These are phyloP conservation scores for Boletellus ananas DNA, from an alignment of 768 basidiomycete genomes.

Conservation along the genomic window DNA sequence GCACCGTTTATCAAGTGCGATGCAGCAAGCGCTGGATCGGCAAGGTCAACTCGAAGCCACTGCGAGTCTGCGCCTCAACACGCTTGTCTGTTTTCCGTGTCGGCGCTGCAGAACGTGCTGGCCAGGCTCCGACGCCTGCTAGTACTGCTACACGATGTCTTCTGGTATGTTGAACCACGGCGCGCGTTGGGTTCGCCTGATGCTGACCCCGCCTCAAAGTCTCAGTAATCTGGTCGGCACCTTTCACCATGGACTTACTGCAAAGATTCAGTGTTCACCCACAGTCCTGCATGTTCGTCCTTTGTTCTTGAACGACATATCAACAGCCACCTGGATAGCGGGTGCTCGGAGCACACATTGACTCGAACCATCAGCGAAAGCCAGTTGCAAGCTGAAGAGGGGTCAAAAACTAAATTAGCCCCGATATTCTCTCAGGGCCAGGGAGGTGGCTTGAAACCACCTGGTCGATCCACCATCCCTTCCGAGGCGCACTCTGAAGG, in stretches of 20 bases:
- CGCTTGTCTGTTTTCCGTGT: too few relatives aligned
- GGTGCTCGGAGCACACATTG: constrained; percentile 31
- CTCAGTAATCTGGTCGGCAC: constrained; percentile 21
- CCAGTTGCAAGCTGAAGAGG: constrained; percentile 9
- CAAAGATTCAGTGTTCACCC: not conserved
- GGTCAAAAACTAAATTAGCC: constrained; percentile 32
- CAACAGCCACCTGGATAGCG: constrained; percentile 50
- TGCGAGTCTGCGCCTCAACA: too few relatives aligned
- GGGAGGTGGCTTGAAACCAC: constrained; percentile 4
- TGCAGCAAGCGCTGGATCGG: too few relatives aligned
- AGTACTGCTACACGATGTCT: constrained; percentile 2
- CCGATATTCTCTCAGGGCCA: constrained; percentile 39
- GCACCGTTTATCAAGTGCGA: too few relatives aligned
- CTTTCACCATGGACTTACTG: not conserved
- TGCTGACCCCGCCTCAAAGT: constrained; percentile 6
- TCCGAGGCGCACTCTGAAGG: constrained; percentile 7
- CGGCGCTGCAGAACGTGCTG: not conserved
- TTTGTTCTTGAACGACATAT: constrained; percentile 40
- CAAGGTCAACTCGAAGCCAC: too few relatives aligned
- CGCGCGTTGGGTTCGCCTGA: not conserved
- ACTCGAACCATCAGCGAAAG: not conserved
- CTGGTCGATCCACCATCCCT: constrained; percentile 9
- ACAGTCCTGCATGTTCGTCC: constrained; percentile 48
- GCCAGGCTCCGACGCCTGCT: not conserved
- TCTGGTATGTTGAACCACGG: constrained; percentile 11